These are phyloP conservation scores for Gliomastix tumulicola DNA, from an alignment of 2,329 filamentous ascomycete genomes.

Conservation along the genomic window DNA sequence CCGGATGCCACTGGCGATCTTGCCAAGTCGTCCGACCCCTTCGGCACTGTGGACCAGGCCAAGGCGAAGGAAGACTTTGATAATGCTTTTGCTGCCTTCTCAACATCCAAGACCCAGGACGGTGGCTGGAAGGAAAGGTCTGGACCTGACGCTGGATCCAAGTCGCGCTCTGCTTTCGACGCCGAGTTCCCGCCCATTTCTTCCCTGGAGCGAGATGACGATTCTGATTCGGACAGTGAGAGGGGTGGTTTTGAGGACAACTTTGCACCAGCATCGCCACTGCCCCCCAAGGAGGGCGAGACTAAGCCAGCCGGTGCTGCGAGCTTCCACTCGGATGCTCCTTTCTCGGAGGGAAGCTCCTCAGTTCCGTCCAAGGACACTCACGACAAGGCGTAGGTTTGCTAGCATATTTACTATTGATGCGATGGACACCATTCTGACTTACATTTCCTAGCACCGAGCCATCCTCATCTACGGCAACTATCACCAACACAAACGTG, in stretches of 20 bases:
- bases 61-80: slow-evolving; percentile 79
- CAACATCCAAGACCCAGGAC: slow-evolving; percentile 45
- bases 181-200: slow-evolving; percentile 90
- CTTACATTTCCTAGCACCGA: too few species aligned
- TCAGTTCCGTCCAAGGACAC: too few species aligned
- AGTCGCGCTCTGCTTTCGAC: slow-evolving; percentile 39
- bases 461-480: slow-evolving; percentile 21
- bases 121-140: too few species aligned
- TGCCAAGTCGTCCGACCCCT: slow-evolving; percentile 33
- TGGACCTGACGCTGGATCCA: too few species aligned
- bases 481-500: slow-evolving; percentile 14
- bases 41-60: slow-evolving; percentile 43
- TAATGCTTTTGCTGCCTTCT: slow-evolving; percentile 74
- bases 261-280: slow-evolving; percentile 60
- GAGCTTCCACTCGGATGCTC: too few species aligned
- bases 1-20: slow-evolving; percentile 6
- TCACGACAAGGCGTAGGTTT: too few species aligned
- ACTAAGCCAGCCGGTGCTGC: slow-evolving; percentile 12
- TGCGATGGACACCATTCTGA: too few species aligned
- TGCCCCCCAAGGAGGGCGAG: slow-evolving; percentile 24
- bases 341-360: too few species aligned
- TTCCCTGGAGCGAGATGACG: slow-evolving; percentile 73
- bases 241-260: slow-evolving; percentile 88
- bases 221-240: slow-evolving; percentile 75
- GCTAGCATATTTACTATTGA: too few species aligned